phyloP scores from a whole-genome alignment of 176 grass and related monocot genomes.

The Puccinellia tenuiflora region DNA sequence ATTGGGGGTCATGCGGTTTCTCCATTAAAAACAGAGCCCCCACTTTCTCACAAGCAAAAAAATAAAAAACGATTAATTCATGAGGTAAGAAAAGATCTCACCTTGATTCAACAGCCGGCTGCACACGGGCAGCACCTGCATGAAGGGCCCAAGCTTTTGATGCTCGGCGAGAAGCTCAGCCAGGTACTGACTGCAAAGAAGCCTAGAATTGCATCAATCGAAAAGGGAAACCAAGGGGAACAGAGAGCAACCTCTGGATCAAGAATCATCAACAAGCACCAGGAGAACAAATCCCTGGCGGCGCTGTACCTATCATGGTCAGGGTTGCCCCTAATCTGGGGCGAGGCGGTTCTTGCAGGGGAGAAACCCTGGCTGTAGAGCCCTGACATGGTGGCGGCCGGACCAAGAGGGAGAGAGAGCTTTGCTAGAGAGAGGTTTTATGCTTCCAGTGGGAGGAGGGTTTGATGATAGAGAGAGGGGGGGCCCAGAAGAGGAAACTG shows the following conservation, averaged over 20 bases:
- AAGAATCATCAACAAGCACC: constrained; percentile 13
- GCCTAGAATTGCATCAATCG: background rate
- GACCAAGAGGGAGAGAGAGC: background rate
- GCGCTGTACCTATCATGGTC: constrained; percentile 75
- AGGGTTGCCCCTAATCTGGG: constrained; percentile 67
- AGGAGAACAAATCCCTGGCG: background rate
- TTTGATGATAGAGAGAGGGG: constrained; percentile 1
- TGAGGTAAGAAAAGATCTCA: constrained; percentile 35
- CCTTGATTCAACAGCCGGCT: constrained; percentile 84
- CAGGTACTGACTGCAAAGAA: constrained; percentile 67
- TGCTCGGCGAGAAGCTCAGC: constrained; percentile 85
- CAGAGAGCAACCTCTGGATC: constrained; percentile 34
- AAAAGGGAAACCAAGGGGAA: constrained; percentile 2
- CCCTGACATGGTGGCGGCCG: constrained; percentile 62
- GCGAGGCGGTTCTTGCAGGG: constrained; percentile 66
- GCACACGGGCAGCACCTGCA: constrained; percentile 97
- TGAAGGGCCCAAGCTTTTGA: constrained; percentile 93
- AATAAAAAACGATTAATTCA: background rate
- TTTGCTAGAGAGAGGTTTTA: background rate
- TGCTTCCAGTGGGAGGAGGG: background rate
- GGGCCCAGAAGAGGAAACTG: background rate
- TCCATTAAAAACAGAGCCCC: background rate
- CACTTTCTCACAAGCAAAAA: background rate
- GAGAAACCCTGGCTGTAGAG: constrained; percentile 74
- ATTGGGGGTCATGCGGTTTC: constrained; percentile 10